A percentile compares a stretch with the other conserved stretches of the same genome.
These are phyloP conservation scores for Coffea humblotiana DNA, from an alignment of 305 asterid genomes.

Conservation along the genomic window DNA sequence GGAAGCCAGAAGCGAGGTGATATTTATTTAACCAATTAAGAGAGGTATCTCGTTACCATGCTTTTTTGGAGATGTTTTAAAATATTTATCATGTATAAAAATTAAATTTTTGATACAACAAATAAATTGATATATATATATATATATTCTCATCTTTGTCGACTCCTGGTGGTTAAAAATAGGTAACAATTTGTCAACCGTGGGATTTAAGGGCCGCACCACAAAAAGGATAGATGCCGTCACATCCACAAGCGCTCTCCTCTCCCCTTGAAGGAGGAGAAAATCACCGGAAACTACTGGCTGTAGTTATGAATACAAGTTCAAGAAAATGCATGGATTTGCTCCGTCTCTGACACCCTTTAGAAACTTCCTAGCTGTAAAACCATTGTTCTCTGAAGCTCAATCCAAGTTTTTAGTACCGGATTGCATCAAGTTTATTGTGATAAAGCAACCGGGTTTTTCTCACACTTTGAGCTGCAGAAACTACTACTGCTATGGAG, in stretches of 20 bases:
- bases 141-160: no score
- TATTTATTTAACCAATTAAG: no score
- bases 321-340: constrained; percentile 26
- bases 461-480: constrained; percentile 17
- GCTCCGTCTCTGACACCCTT: constrained; percentile 19
- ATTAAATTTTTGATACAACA: no score
- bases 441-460: constrained; percentile 9
- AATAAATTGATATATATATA: no score
- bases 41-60: no score
- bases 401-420: constrained; percentile 9
- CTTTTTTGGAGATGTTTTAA: no score
- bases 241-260: constrained; percentile 1
- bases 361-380: constrained; percentile 4
- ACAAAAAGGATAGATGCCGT: not conserved
- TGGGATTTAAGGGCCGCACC: not conserved
- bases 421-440: constrained; percentile 11
- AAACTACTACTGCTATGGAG: constrained; percentile 23
- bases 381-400: not conserved
- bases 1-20: no score
- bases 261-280: no score
- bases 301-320: constrained; percentile 10
- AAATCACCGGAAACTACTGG: not conserved
- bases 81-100: no score
- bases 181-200: not conserved
- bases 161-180: no score